Conservation (phyloP, 441 rosid genomes). For the Adansonia rubrostipa region DNA sequence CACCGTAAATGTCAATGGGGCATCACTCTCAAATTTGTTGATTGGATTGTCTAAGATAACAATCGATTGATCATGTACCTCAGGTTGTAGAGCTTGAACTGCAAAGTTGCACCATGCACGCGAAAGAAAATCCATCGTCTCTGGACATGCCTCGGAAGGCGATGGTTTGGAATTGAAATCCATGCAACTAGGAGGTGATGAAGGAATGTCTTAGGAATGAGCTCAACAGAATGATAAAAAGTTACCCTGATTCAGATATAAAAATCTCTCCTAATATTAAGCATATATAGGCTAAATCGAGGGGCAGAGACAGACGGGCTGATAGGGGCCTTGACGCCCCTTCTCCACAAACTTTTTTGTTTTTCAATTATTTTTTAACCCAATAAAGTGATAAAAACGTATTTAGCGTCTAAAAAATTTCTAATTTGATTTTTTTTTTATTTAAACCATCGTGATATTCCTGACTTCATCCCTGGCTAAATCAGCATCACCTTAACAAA, state of each 20-base stretch:
- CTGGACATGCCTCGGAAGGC: conserved; percentile 89
- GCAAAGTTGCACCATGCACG: conserved; percentile 88
- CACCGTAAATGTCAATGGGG: conserved; percentile 52
- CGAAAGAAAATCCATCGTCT: conserved; percentile 92
- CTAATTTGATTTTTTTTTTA: no score
- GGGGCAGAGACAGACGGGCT: no score
- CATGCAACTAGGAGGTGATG: conserved; percentile 30
- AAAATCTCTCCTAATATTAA: not conserved
- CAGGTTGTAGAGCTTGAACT: conserved; percentile 77
- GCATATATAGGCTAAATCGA: conserved; percentile 1
- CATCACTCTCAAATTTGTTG: conserved; percentile 47
- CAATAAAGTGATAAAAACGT: no score
- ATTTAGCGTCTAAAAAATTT: no score
- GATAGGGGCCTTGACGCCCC: no score
- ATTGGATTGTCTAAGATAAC: conserved; percentile 60
- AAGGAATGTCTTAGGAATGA: not conserved
- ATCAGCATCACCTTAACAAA: not conserved
- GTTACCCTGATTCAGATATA: not conserved
- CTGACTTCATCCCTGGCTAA: not conserved
- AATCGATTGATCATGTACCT: conserved; percentile 49
- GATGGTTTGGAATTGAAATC: conserved; percentile 45
- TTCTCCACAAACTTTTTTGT: no score
- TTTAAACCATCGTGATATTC: no score
- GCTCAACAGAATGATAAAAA: conserved; percentile 6
- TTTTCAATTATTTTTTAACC: no score